Base-by-base conservation (phyloP, 495 filamentous ascomycete species). In the Penicillium turbatum region DNA sequence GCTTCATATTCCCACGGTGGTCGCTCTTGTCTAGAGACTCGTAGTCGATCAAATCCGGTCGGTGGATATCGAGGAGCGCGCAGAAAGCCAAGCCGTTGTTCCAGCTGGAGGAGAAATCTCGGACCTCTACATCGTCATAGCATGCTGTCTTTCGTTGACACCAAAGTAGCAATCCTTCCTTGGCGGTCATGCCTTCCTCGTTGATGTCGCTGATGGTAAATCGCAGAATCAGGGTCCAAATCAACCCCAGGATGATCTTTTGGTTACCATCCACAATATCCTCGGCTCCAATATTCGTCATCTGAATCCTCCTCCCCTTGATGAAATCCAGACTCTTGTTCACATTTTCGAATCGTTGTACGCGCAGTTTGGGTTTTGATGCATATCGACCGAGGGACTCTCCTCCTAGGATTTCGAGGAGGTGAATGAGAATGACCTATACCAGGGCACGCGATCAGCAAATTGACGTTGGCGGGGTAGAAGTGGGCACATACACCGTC, bases 151-250 rank as follows among this genome's bases (percentile, higher is more conserved):
- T 98, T 51, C 93, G 80, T 72, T 98, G 92, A 78, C 95, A 97
- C 93, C 93, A 98, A 17, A 98, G 74, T 40, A 98, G 70, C 59
- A 98, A 72, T 45, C 93, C 93, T 69, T 97, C 93, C 73, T 97
- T 96, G 15, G 95, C 95, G 40, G 90, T 96, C 86, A 97, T 87
- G 51, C 95, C 95, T 78, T 96, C 95, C 68, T 89, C 86, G 67
- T 95, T 97, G 77, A 97, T 98, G 72, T 97, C 92, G 65, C 87
- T 96, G 70, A 98, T 97, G 47, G 93, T 98, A 68, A 98, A 98
- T 37, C 95, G 77, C 56, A 96, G 73, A 86, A 98, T 98, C 29
- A 98, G 76, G 16, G 91, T 97, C 93, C 93, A 98, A 63, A 98
- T 95, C 47, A 98, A 75, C 19, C 93, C 93, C 21, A 98, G 75